Base-by-base conservation (phyloP, 768 basidiomycete species). In the Serendipita sp. region DNA sequence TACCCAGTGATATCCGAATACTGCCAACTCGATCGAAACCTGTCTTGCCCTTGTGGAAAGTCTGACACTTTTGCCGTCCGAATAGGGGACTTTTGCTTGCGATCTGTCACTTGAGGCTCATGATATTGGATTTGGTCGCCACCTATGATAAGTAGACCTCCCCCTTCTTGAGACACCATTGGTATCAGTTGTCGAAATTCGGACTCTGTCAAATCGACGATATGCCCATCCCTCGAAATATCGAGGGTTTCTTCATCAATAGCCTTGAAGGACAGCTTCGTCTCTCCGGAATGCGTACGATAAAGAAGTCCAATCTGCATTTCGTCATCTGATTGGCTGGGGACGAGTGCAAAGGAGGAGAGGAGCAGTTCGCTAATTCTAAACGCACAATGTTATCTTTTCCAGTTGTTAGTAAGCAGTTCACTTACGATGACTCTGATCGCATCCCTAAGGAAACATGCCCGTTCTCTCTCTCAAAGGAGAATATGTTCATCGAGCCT, bases 1-100 rank as follows among this genome's bases (percentile, higher is more conserved):
- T 69, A 90, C 88, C 84, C 81, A 65, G 81, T 76, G 42, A 90
- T 75, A 64, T 83, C 81, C 63, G 78, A 80, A 82, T 86, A 90
- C 5, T 86, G 86, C 89, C 88, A 90, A 14, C 82, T 79, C 16
- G 88, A 76, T 14, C 5, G 38, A 38, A 70, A 69, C 0, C 80
- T 81, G 41, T 74, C 77, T 0, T 83, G 72, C 79, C 22, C 71
- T 72, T 4, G 69, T 66, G 45, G 79, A 76, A 44, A 69, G 70
- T 48, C 76, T 26, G 20, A 41, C 17, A 3, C 22, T 60, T 20
- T 22, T 43, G 60, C 31, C 42, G 34, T 17, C 11, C 20, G 33
- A 22, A 44, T 62, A 41, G 34, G 9, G 5, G 34, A 38, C 14
- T 38, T 38, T 38, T 50, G 42, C 42, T 62, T 64, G 11, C 63